Base-by-base conservation (phyloP, 768 basidiomycete genomes). In the Lactarius pseudohatsudake region DNA sequence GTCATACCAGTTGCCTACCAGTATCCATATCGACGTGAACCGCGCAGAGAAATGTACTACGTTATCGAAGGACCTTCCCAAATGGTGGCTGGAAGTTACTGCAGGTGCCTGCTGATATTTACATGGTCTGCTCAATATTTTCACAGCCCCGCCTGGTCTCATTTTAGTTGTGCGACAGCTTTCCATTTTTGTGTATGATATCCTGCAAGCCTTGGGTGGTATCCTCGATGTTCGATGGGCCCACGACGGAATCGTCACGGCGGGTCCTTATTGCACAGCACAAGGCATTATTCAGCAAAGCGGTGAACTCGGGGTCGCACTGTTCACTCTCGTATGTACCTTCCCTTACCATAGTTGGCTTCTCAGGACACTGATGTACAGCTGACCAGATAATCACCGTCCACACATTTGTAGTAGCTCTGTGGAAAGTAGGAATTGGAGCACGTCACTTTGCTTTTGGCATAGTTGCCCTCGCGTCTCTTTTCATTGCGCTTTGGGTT, bases 241-340 rank as follows among this genome's bases (percentile, higher is more conserved):
- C 10, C 64, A 74, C 45, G 61, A 69, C 8, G 79, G 80, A 10
- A 70, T 71, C 18, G 78, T 81, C 3, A 70, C 74, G 38, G 69
- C 66, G 1, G 78, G 79, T 7, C 20, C 54, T 0, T 81, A 74
- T 62, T 81, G 80, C 66, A 74, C 74, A 7, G 74, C 78, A 1
- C 80, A 81, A 70, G 78, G 79, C 20, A 70, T 77, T 53, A 66
- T 81, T 4, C 77, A 80, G 65, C 78, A 81, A 62, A 62, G 81
- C 0, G 81, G 82, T 9, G 81, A 82, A 58, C 76, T 79, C 3
- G 77, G 76, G 28, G 79, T 77, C 3, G 79, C 78, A 6, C 75
- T 82, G 45, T 75, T 77, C 3, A 82, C 79, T 20, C 73, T 82
- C 15, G 81, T 82, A 64, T 66, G 75, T 69, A 16, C 18, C 28